A percentile compares a stretch with the other conserved stretches of the same genome.
These are phyloP conservation scores for Saturnispora kantuleensis DNA, from an alignment of 805 yeast genomes.

Conservation along the genomic window DNA sequence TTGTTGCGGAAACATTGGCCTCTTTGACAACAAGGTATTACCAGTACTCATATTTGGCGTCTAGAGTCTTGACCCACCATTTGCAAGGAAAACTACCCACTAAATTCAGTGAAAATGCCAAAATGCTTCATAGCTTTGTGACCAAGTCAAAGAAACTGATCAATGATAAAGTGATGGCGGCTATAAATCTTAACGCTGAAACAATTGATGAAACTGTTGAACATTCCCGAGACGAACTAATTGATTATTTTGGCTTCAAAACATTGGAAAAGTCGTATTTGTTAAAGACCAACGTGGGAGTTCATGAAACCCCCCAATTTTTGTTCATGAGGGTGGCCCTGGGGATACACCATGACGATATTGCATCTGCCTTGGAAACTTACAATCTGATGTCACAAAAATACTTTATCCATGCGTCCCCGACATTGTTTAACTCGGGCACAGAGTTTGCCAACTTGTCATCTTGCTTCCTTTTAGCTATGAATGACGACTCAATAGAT, in stretches of 20 bases:
- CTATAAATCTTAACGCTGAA: slow-evolving; percentile 53
- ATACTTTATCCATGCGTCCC: slow-evolving; percentile 90
- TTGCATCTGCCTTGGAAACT: slow-evolving; percentile 64
- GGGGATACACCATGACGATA: slow-evolving; percentile 72
- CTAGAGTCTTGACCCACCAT: slow-evolving; percentile 77
- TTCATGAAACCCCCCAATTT: slow-evolving; percentile 90
- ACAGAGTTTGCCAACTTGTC: slow-evolving; percentile 79
- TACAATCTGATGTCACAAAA: slow-evolving; percentile 80
- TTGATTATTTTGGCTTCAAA: slow-evolving; percentile 82
- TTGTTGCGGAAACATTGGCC: slow-evolving; percentile 90
- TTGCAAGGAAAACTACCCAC: slow-evolving; percentile 77
- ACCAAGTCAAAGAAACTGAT: slow-evolving; percentile 1
- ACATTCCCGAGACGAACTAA: slow-evolving; percentile 49
- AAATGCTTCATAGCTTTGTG: slow-evolving; percentile 41
- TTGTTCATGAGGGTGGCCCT: slow-evolving; percentile 84
- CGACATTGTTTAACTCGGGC: slow-evolving; percentile 90
- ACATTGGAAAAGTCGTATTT: slow-evolving; percentile 86
- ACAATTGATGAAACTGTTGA: slow-evolving; percentile 41
- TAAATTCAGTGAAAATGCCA: slow-evolving; percentile 63
- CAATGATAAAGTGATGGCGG: slow-evolving; percentile 30
- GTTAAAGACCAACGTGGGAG: slow-evolving; percentile 48
- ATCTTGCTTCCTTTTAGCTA: slow-evolving; percentile 84
- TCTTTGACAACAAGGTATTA: slow-evolving; percentile 92
- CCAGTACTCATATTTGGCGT: slow-evolving; percentile 85
- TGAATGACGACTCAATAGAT: slow-evolving; percentile 91